A percentile compares a stretch with the other conserved stretches of the same genome.
phyloP scores from a whole-genome alignment of 345 rosid species.

The Eucalyptus erythrocorys region DNA sequence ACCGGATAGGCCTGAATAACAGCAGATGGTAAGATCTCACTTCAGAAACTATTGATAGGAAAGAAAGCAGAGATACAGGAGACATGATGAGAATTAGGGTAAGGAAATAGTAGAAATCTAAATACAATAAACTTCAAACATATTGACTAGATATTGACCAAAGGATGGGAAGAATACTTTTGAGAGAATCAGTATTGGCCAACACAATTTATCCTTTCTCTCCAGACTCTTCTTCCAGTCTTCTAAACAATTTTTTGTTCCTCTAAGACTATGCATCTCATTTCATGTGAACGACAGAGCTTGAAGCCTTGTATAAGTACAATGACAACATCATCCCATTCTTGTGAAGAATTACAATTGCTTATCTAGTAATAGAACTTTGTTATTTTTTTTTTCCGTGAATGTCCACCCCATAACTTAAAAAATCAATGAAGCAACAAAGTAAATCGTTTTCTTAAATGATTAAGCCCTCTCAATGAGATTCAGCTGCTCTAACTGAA shows the following conservation, averaged over 20 bases:
- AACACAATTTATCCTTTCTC: not conserved
- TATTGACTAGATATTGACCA: not conserved
- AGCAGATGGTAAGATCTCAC: not conserved
- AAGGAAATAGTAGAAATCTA: not conserved
- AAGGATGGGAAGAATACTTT: not conserved
- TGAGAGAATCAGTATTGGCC: not conserved
- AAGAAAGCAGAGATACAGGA: not conserved
- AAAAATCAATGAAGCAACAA: not conserved
- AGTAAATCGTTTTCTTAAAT: not conserved
- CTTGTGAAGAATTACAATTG: not conserved
- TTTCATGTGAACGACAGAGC: not conserved
- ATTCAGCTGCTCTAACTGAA: not conserved
- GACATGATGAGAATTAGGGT: not conserved
- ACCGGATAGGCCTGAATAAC: conserved; percentile 52
- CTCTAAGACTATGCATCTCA: not conserved
- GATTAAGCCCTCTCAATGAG: not conserved
- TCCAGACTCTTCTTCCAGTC: not conserved
- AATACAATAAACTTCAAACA: not conserved
- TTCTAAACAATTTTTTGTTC: not conserved
- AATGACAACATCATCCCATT: not conserved
- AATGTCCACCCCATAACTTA: not conserved
- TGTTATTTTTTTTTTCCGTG: not conserved
- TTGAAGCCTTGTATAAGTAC: not conserved
- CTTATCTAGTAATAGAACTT: not conserved
- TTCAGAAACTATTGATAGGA: not conserved